These are phyloP conservation scores for Thraustochytrium sp. DNA, from an alignment of 352 stramenopile species.

Conservation along the genomic window DNA sequence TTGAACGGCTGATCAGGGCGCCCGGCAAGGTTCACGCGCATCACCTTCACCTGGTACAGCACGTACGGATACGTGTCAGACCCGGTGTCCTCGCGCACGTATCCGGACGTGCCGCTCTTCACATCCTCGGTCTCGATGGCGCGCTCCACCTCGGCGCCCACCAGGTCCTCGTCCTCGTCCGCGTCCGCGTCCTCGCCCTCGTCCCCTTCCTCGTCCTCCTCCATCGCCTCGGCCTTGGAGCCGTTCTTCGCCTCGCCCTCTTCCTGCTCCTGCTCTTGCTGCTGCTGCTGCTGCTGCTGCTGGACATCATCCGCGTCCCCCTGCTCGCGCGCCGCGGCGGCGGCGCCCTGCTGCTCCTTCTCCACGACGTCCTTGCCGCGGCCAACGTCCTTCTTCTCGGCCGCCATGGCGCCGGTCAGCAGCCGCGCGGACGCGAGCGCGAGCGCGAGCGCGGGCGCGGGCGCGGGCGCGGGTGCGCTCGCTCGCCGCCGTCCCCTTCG, in stretches of 20 bases:
- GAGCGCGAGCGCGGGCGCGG: too few species aligned
- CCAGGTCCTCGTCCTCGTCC: neutral
- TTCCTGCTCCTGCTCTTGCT: too few species aligned
- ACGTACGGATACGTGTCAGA: neutral
- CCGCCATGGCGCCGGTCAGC: too few species aligned
- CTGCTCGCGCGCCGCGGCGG: too few species aligned
- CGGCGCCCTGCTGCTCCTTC: too few species aligned
- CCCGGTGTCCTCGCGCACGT: neutral
- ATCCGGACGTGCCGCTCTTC: neutral
- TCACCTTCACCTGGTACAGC: conserved; percentile 4
- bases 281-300: too few species aligned
- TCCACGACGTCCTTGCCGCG: too few species aligned
- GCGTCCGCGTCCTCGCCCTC: neutral
- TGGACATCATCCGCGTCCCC: too few species aligned
- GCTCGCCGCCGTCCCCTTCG: too few species aligned
- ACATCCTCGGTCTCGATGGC: neutral
- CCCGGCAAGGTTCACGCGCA: neutral
- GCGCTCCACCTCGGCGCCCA: neutral
- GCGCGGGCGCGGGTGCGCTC: too few species aligned
- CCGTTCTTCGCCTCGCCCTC: neutral
- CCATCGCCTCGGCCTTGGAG: neutral
- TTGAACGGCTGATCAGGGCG: neutral
- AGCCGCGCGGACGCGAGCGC: too few species aligned
- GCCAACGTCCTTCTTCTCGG: too few species aligned
- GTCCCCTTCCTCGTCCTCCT: neutral